Evolutionary conservation across 768 basidiomycete genomes (phyloP), one percentile per base, ranked within the genome.

Genomic region (Lactarius vividus): DNA sequence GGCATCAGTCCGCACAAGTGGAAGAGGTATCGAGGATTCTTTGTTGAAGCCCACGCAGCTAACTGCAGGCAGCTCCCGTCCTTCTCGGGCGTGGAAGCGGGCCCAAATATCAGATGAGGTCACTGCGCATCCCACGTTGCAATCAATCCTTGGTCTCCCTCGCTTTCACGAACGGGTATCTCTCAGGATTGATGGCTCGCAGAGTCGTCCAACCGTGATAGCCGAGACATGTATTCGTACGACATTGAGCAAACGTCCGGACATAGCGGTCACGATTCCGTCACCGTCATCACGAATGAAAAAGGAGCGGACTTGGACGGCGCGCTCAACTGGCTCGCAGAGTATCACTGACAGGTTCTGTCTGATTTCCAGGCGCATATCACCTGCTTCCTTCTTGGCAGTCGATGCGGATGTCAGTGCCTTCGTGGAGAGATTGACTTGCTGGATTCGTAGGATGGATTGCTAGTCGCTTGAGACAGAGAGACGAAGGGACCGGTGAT

Each of bases 171-270:
- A 75, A 73, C 69, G 57, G 64, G 71, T 72, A 59, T 49, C 35
- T 46, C 6, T 49, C 33, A 13, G 7, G 7, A 18, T n/a, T 35
- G 3, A 18, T 37, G 11, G 26, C 49, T 26, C 49, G 16, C 44
- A 59, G 61, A 16, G 35, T 69, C 56, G 49, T 70, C 39, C 61
- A 49, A 58, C 60, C 64, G 62, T 1, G 42, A 23, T 55, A 61
- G 44, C 8, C 66, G 89, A 88, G 89, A 90, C 68, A 86, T 90
- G 40, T 87, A 88, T 72, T 91, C 88, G 1, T 91, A 88, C 75
- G 89, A 90, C 66, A 83, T 85, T 53, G 89, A 91, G 72, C 89
- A 90, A 74, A 83, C 88, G 2, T 82, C 85, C 16, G 83, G 82
- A 11, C 86, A 74, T 53, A 74, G 88, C 67, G 85, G 84, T 20